These are phyloP conservation scores for Euphorbia lathyris DNA, from an alignment of 345 rosid genomes.

Conservation along the genomic window DNA sequence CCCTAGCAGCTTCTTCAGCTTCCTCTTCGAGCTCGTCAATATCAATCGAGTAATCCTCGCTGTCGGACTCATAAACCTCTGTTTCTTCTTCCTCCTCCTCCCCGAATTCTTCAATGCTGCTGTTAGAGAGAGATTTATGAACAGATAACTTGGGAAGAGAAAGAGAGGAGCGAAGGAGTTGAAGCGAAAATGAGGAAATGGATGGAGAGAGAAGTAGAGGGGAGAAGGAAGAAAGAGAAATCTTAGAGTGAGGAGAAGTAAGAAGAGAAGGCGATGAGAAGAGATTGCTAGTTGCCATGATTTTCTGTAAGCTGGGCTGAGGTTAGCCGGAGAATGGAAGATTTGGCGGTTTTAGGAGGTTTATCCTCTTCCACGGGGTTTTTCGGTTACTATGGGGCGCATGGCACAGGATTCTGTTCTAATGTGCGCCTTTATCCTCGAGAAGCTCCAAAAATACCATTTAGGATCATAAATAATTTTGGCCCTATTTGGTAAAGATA, in stretches of 20 bases:
- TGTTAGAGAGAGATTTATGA: slow-evolving; percentile 23
- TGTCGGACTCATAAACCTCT: slow-evolving; percentile 19
- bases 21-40: slow-evolving; percentile 61
- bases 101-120: slow-evolving; percentile 21
- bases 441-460: no score
- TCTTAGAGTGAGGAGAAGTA: slow-evolving; percentile 9
- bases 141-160: slow-evolving; percentile 15
- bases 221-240: slow-evolving; percentile 7
- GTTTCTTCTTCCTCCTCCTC: slow-evolving; percentile 17
- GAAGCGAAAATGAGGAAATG: slow-evolving; percentile 11
- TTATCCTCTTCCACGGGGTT: slow-evolving; percentile 11
- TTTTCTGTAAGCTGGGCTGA: neutral
- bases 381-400: neutral
- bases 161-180: slow-evolving; percentile 24
- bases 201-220: slow-evolving; percentile 13
- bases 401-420: neutral
- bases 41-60: slow-evolving; percentile 38
- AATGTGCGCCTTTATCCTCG: neutral
- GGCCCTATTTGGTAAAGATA: no score
- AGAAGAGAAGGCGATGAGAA: neutral
- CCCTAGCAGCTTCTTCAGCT: slow-evolving; percentile 59
- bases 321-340: neutral
- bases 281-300: slow-evolving; percentile 12
- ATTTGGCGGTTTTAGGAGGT: slow-evolving; percentile 5
- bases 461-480: no score